phyloP scores from a whole-genome alignment of 192 early-diverging fungal species.

The Gorgonomyces haynaldii region DNA sequence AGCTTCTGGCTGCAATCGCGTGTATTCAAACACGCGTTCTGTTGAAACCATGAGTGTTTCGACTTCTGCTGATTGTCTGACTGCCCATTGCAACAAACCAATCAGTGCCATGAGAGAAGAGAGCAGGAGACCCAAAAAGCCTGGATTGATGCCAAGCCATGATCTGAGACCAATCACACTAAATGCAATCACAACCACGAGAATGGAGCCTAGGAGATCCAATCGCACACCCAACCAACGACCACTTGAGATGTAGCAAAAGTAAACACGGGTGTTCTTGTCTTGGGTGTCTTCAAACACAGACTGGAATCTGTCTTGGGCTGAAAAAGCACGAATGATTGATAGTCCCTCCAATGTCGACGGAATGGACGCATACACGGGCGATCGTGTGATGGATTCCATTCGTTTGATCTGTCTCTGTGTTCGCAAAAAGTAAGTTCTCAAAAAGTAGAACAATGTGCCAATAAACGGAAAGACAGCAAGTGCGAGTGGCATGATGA shows the following conservation, averaged over 20 bases:
- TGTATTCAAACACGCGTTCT: slow-evolving; percentile 26
- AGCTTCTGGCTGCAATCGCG: slow-evolving; percentile 16
- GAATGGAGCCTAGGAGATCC: slow-evolving; percentile 5
- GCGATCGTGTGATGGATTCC: slow-evolving; percentile 43
- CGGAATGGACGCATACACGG: slow-evolving; percentile 19
- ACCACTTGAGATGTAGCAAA: slow-evolving; percentile 10
- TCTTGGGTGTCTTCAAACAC: slow-evolving; percentile 14
- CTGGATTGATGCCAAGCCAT: slow-evolving; percentile 11
- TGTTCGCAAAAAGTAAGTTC: slow-evolving; percentile 32
- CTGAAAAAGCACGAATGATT: slow-evolving; percentile 77
- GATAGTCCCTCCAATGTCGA: slow-evolving; percentile 31
- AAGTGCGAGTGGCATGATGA: slow-evolving; percentile 11
- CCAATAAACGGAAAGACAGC: slow-evolving; percentile 13
- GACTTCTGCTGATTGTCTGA: slow-evolving; percentile 7
- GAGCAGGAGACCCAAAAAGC: slow-evolving; percentile 14
- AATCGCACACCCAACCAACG: slow-evolving; percentile 21
- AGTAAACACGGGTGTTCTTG: slow-evolving; percentile 19
- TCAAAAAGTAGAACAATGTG: slow-evolving; percentile 29
- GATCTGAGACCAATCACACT: background rate
- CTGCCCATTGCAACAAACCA: slow-evolving; percentile 6
- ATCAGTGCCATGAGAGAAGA: slow-evolving; percentile 13
- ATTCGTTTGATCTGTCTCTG: slow-evolving; percentile 50
- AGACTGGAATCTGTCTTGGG: slow-evolving; percentile 45
- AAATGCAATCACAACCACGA: background rate
- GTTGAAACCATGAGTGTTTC: slow-evolving; percentile 24